Base-by-base conservation (phyloP, 345 rosid genomes). In the Eucalyptus albens region DNA sequence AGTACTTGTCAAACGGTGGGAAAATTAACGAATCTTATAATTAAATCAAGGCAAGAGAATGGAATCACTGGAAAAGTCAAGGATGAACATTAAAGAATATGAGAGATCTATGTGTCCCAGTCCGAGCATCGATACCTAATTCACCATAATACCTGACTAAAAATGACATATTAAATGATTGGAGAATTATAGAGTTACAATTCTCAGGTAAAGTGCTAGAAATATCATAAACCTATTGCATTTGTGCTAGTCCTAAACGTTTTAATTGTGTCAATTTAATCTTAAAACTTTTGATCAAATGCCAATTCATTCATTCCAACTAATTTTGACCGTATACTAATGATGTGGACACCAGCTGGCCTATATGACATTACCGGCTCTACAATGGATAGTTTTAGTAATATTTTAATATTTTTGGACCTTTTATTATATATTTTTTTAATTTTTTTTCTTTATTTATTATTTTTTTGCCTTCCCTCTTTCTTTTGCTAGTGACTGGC, bases 101-200 rank as follows among this genome's bases (percentile, higher is more conserved):
- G 42, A 72, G 13, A 72, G 26, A 33, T 72, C 7, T 72, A 19
- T 1, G 8, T 19, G 82, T 11, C 42, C 6, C 2, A 11, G 3
- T 72, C 8, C 5, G 13, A 72, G 4, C 6, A 4, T 72, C 1
- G 8, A 4, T 72, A 72, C 4, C 8, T 37, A 72, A 17, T 37
- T 72, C 14, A 19, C 4, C 0, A 1, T 1, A 29, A 19, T 4
- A 72, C 15, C 26, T 6, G 1, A 22, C 26, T 0, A 19, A 1
- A 72, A 37, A 72, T 72, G 40, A 37, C 11, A 4, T 2, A 72
- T 4, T 72, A 72, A 19, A 37, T 72, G 45, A 72, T 72, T 9
- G 14, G 26, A 69, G 27, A 72, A 37, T 37, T 72, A 33, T 10
- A 37, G 24, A 72, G 27, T 72, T 72, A 72, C 8, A 37, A 37